Base-by-base conservation (phyloP, 176 grass and related monocot genomes). In the Chrysopogon serrulatus region DNA sequence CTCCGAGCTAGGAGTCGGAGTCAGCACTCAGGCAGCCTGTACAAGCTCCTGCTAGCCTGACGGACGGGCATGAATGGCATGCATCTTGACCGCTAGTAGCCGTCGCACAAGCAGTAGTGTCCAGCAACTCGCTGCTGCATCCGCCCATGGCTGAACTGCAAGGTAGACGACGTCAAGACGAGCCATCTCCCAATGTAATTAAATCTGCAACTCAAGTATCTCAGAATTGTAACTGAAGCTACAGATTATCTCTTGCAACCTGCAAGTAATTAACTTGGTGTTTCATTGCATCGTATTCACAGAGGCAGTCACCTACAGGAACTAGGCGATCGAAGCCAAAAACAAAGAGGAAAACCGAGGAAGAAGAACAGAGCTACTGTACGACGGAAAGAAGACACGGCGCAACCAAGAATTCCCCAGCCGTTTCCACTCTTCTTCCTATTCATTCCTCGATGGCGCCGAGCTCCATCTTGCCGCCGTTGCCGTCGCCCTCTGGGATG, bases 401-500 rank as follows among this genome's bases (percentile, higher is more conserved):
- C 2, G 49, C 47, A n/a, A n/a, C n/a, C n/a, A 13, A 26, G 78
- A 69, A 76, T 68, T 41, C 71, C 5, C 5, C 41, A 17, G 8
- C 27, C 37, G 23, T 47, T 49, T 17, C 67, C 23, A 24, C n/a
- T 16, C 2, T 26, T 16, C 2, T 26, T 2, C 16, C 7, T 6
- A 2, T 2, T 23, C 63, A 86, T 35, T 90, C 88, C 73, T 82
- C 73, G 65, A 90, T 83, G 57, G 56, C 18, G 44, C 60, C 83
- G 44, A 90, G 79, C 23, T 86, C 73, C 12, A 78, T 70, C 83
- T 72, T 78, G 65, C 65, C 2, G 66, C 44, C 65, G 28, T 51
- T 2, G 66, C 44, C 65, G 28, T 90, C 79, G 13, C 16, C 79
- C 62, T 91, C 89, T 21, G 89, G 85, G 71, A 91, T 91, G 28